Evolutionary conservation across 169 alveolate genomes (phyloP).

Genomic region (Cryptosporidium muris): DNA sequence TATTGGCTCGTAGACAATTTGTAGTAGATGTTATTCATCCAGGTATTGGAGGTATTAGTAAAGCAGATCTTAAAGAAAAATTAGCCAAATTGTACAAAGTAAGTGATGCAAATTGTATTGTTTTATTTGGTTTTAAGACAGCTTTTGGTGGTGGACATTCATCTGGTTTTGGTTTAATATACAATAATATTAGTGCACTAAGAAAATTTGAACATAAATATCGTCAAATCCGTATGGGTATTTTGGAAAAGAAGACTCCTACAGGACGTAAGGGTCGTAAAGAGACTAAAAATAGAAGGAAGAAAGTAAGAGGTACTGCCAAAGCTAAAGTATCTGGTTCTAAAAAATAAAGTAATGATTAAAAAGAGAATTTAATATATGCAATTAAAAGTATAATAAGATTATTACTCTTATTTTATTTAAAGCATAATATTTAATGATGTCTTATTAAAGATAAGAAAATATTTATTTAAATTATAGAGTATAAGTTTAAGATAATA

Average conservation of each 20-base stretch:
- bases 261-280: conserved; percentile 87
- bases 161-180: conserved; percentile 93
- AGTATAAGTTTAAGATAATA: not conserved
- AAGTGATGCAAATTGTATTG: conserved; percentile 85
- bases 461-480: not conserved
- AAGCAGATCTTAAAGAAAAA: conserved; percentile 88
- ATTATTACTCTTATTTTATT: not conserved
- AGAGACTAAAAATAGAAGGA: conserved; percentile 87
- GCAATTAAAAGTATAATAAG: not conserved
- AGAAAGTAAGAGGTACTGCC: conserved; percentile 82
- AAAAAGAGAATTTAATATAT: not conserved
- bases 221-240: conserved; percentile 86
- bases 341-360: conserved; percentile 71
- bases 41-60: conserved; percentile 89
- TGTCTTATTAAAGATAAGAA: not conserved
- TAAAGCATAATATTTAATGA: not conserved
- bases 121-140: conserved; percentile 91
- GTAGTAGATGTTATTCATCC: conserved; percentile 92
- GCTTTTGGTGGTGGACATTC: conserved; percentile 96
- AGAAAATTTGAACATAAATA: conserved; percentile 87
- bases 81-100: conserved; percentile 88
- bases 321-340: conserved; percentile 80
- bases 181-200: conserved; percentile 88
- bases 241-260: conserved; percentile 80
- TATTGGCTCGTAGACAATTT: conserved; percentile 90